Evolutionary conservation across 2,329 filamentous ascomycete genomes (phyloP).

Genomic region (Penicillium sp.): DNA sequence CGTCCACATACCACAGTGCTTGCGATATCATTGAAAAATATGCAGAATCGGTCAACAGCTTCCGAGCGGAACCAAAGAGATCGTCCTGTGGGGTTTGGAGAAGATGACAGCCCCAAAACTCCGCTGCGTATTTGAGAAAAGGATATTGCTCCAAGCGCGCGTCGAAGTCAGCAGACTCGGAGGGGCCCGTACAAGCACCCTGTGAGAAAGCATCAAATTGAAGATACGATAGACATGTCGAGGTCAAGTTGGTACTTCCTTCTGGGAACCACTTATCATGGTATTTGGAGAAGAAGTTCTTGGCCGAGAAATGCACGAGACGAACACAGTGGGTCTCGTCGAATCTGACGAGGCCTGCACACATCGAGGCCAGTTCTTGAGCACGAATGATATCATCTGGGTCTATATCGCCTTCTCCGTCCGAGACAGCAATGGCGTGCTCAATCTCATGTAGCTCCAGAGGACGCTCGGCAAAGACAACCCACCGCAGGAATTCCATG

Average conservation of each 20-base stretch:
- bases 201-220: background rate
- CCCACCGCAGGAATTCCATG: slow-evolving; percentile 2
- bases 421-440: slow-evolving; percentile 1
- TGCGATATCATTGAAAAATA: background rate
- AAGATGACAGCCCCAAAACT: slow-evolving; percentile 4
- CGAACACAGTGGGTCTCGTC: slow-evolving; percentile 2
- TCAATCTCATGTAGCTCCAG: slow-evolving; percentile 1
- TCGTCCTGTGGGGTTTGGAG: background rate
- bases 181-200: background rate
- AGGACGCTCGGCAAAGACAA: slow-evolving; percentile 4
- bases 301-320: slow-evolving; percentile 1
- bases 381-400: slow-evolving; percentile 1
- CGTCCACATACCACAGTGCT: slow-evolving; percentile 3
- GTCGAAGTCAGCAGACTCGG: slow-evolving; percentile 1
- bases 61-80: background rate
- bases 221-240: background rate
- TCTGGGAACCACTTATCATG: slow-evolving; percentile 4
- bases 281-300: slow-evolving; percentile 1
- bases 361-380: slow-evolving; percentile 1
- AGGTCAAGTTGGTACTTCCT: background rate
- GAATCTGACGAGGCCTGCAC: slow-evolving; percentile 1
- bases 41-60: background rate
- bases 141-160: background rate
- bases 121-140: background rate
- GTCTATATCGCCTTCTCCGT: background rate